Percentiles rank a stretch among this genome's conserved stretches.
Evolutionary conservation across 2,329 filamentous ascomycete species (phyloP).

Genomic region (Cercospora janseana): DNA sequence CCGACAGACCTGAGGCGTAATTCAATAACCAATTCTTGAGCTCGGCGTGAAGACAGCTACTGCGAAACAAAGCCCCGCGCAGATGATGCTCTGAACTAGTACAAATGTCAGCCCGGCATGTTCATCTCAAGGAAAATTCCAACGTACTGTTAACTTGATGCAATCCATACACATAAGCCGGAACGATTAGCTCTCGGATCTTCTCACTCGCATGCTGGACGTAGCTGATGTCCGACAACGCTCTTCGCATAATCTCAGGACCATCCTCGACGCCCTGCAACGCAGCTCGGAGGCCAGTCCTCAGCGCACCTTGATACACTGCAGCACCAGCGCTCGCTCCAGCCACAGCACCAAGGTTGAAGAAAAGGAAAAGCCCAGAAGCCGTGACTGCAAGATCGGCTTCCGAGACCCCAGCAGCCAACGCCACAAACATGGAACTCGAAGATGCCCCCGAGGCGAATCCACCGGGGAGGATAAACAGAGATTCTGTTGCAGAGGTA

Average conservation of each 20-base stretch:
- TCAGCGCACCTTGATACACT: constrained; percentile 40
- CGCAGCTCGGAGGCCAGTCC: constrained; percentile 34
- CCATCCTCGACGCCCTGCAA: constrained; percentile 36
- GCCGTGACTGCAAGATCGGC: constrained; percentile 52
- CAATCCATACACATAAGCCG: constrained; percentile 30
- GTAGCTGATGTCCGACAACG: constrained; percentile 44
- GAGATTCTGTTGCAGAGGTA: constrained; percentile 50
- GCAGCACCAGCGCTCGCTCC: constrained; percentile 43
- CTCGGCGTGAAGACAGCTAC: constrained; percentile 12
- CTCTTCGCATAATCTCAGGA: constrained; percentile 43
- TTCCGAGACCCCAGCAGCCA: constrained; percentile 49
- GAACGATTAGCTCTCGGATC: constrained; percentile 28
- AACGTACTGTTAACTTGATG: constrained; percentile 32
- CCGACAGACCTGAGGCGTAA: no score
- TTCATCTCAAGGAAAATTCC: no score
- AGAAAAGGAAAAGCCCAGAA: constrained; percentile 48
- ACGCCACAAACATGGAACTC: constrained; percentile 50
- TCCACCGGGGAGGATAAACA: constrained; percentile 46
- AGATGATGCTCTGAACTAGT: constrained; percentile 18
- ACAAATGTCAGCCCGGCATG: neutral
- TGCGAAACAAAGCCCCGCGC: constrained; percentile 13
- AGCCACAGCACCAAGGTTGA: constrained; percentile 45
- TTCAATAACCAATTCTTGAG: constrained; percentile 4
- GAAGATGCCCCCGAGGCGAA: constrained; percentile 51
- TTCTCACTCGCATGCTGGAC: constrained; percentile 32